Percentiles rank a stretch among this genome's conserved stretches.
Conservation (phyloP, 2,329 filamentous ascomycete genomes). For the Trichoderma harzianum region DNA sequence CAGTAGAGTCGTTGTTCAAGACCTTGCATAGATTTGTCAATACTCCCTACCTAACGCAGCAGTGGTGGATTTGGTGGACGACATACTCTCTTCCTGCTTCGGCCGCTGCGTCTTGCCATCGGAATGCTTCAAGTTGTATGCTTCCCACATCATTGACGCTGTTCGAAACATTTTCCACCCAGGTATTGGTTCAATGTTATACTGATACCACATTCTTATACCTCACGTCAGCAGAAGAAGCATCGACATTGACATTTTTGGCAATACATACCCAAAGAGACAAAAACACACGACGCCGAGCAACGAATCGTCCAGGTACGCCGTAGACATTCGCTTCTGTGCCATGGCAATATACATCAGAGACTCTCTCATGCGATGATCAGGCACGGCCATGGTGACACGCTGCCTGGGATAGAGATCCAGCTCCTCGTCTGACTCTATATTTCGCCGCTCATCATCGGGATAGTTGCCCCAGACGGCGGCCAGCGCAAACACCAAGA, state of each 20-base stretch:
- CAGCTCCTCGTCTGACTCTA: neutral
- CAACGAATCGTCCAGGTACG: neutral
- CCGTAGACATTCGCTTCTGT: slow-evolving; percentile 7
- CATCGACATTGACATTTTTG: neutral
- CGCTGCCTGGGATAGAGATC: neutral
- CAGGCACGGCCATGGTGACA: neutral
- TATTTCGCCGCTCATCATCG: neutral
- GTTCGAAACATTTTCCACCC: slow-evolving; percentile 8
- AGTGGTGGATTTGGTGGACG: neutral
- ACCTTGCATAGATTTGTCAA: neutral
- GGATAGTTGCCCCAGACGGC: slow-evolving; percentile 1
- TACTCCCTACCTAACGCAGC: neutral
- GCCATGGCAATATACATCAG: slow-evolving; percentile 5
- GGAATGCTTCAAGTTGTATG: neutral
- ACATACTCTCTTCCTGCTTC: slow-evolving; percentile 5
- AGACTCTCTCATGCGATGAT: slow-evolving; percentile 2
- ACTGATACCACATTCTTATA: slow-evolving; percentile 6
- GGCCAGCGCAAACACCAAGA: neutral
- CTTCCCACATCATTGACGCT: slow-evolving; percentile 4
- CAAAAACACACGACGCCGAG: slow-evolving; percentile 5
- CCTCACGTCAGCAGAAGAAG: neutral
- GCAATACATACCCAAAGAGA: neutral
- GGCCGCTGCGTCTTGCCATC: neutral
- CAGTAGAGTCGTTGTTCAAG: slow-evolving; percentile 6
- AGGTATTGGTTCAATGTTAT: neutral